Conservation (phyloP, 2,329 filamentous ascomycete genomes). For the Seiridium unicorne region DNA sequence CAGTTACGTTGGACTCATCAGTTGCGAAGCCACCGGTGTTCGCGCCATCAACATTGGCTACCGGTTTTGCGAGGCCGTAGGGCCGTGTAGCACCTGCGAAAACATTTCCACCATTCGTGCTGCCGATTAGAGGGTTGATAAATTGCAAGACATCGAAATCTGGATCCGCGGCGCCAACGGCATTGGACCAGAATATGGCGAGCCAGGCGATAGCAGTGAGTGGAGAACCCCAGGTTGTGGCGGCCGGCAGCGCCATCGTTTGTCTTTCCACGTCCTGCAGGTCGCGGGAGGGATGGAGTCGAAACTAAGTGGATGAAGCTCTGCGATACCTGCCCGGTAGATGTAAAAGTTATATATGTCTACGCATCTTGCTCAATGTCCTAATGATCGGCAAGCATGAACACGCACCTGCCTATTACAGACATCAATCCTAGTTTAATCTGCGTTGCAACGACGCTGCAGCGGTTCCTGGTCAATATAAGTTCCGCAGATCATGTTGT, state of each 20-base stretch:
- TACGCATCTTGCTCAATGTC: too few relatives aligned
- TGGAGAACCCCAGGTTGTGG: neutral
- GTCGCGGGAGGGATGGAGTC: too few relatives aligned
- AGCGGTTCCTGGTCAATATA: neutral
- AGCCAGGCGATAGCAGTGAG: neutral
- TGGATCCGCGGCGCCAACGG: neutral
- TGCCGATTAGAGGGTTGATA: constrained; percentile 52
- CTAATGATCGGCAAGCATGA: too few relatives aligned
- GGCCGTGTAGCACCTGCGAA: constrained; percentile 55
- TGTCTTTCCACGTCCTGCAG: too few relatives aligned
- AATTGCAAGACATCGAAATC: constrained; percentile 22
- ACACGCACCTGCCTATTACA: neutral
- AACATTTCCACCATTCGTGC: constrained; percentile 55
- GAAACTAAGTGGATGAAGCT: too few relatives aligned
- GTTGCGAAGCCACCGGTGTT: constrained; percentile 44
- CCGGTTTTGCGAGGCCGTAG: constrained; percentile 56
- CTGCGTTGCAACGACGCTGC: too few relatives aligned
- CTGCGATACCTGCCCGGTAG: too few relatives aligned
- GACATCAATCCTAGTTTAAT: neutral
- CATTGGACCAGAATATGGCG: neutral
- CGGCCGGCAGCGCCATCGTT: neutral
- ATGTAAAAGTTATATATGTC: too few relatives aligned
- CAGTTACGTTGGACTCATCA: constrained; percentile 46
- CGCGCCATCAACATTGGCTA: constrained; percentile 48
- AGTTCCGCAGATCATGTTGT: too few relatives aligned